Conservation (phyloP, 192 early-diverging fungal species). For the Spinellus fusiger region DNA sequence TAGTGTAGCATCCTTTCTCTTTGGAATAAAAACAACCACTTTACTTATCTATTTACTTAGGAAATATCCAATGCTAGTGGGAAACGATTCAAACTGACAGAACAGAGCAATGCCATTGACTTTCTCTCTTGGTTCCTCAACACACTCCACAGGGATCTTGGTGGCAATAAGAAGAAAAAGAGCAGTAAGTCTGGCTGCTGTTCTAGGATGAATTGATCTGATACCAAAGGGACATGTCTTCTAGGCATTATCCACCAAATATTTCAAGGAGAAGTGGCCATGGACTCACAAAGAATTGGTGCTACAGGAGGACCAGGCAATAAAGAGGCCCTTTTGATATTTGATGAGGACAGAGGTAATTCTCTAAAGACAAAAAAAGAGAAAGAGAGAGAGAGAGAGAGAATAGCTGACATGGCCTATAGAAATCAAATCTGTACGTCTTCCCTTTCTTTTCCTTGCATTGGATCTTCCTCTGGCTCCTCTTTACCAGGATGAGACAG, state of each 20-base stretch:
- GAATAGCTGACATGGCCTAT: too few relatives aligned
- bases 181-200: slow-evolving; percentile 44
- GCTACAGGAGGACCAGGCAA: slow-evolving; percentile 33
- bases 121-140: slow-evolving; percentile 93
- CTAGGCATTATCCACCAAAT: slow-evolving; percentile 63
- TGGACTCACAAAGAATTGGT: slow-evolving; percentile 63
- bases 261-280: slow-evolving; percentile 81
- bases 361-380: slow-evolving; percentile 9
- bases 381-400: neutral
- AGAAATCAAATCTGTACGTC: slow-evolving; percentile 48
- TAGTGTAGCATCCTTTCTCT: neutral
- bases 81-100: slow-evolving; percentile 70
- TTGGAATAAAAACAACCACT: neutral
- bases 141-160: slow-evolving; percentile 77
- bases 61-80: slow-evolving; percentile 82
- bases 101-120: slow-evolving; percentile 80
- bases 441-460: slow-evolving; percentile 82
- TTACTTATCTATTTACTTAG: slow-evolving; percentile 19
- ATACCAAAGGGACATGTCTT: neutral
- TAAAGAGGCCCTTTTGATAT: slow-evolving; percentile 30
- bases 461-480: slow-evolving; percentile 89
- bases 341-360: slow-evolving; percentile 38
- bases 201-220: neutral
- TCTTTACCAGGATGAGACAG: slow-evolving; percentile 79
- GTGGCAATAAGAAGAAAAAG: slow-evolving; percentile 66